These are phyloP conservation scores for Gossypium lobatum DNA, from an alignment of 441 rosid species.

Conservation along the genomic window DNA sequence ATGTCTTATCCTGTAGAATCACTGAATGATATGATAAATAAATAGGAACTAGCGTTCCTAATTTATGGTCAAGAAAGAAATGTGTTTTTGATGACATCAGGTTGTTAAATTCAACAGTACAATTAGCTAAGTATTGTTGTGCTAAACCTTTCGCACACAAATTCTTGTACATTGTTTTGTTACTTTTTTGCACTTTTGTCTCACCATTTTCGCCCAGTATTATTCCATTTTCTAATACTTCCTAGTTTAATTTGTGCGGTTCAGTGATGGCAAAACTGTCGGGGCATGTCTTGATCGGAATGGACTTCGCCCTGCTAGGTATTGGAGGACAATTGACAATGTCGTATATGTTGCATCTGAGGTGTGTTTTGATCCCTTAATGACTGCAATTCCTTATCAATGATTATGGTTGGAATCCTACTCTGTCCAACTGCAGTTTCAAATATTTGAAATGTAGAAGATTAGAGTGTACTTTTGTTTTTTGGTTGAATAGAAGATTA, in stretches of 20 bases:
- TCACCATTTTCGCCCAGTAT: constrained; percentile 21
- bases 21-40: neutral
- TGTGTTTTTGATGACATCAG: neutral
- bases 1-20: neutral
- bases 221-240: constrained; percentile 31
- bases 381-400: constrained; percentile 17
- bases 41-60: neutral
- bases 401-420: constrained; percentile 5
- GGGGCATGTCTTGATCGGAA: constrained; percentile 99
- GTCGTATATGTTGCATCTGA: constrained; percentile 97
- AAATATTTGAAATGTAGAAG: neutral
- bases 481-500: neutral
- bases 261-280: constrained; percentile 98
- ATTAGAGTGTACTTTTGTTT: neutral
- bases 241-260: constrained; percentile 35
- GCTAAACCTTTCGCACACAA: neutral
- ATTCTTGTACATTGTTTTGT: neutral
- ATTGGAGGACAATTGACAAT: constrained; percentile 94
- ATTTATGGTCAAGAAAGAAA: neutral
- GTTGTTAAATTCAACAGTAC: neutral
- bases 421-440: neutral
- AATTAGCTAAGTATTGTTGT: neutral
- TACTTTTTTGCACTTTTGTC: constrained; percentile 3
- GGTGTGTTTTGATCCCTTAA: constrained; percentile 45
- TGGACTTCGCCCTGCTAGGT: constrained; percentile 99